Evolutionary conservation across 2,329 filamentous ascomycete genomes (phyloP).

Genomic region (Fulvia fulva): DNA sequence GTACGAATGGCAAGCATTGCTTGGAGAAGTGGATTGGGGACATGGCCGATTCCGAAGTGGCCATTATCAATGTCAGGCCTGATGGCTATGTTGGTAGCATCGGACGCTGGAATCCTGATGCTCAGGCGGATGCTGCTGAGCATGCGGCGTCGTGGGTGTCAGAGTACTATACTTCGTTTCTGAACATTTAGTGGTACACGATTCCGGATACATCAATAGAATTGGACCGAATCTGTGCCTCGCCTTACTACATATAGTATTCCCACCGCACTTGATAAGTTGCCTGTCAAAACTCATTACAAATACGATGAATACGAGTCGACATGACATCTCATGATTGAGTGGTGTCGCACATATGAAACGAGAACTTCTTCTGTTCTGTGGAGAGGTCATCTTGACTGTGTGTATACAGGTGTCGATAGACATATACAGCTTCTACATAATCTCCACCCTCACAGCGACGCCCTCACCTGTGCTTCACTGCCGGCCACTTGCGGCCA

Average conservation of each 20-base stretch:
- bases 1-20: constrained; percentile 50
- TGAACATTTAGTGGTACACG: constrained; percentile 27
- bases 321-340: no score
- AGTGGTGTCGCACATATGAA: no score
- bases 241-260: no score
- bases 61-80: constrained; percentile 64
- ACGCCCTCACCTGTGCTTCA: constrained; percentile 4
- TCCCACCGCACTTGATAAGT: no score
- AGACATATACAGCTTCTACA: background rate
- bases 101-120: constrained; percentile 37
- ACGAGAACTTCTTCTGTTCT: no score
- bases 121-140: constrained; percentile 13
- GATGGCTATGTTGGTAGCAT: constrained; percentile 72
- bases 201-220: no score
- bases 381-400: no score
- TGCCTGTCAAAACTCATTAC: no score
- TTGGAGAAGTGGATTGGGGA: constrained; percentile 67
- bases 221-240: no score
- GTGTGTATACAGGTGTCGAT: no score
- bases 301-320: no score
- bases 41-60: constrained; percentile 55
- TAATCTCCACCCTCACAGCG: background rate
- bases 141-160: constrained; percentile 47
- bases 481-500: constrained; percentile 4
- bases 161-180: constrained; percentile 48